These are phyloP conservation scores for Lojkania enalia DNA, from an alignment of 2,329 filamentous ascomycete genomes.

Conservation along the genomic window DNA sequence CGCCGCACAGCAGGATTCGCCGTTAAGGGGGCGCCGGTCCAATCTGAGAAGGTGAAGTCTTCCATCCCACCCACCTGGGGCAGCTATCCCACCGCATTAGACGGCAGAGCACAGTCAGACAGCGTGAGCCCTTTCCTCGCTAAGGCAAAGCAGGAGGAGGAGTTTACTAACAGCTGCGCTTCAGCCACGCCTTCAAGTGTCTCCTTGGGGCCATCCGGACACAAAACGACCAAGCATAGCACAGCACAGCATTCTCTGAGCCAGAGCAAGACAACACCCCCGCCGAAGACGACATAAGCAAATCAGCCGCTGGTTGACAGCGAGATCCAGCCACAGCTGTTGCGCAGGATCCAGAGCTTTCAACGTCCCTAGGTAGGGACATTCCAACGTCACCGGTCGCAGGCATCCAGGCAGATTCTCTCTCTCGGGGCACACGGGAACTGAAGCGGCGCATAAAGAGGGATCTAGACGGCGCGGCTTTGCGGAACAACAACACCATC, in stretches of 20 bases:
- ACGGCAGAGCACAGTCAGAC: conserved; percentile 31
- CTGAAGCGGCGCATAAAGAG: conserved; percentile 6
- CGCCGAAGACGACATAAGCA: too few relatives aligned
- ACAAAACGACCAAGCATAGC: too few relatives aligned
- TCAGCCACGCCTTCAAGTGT: conserved; percentile 11
- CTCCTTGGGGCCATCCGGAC: too few relatives aligned
- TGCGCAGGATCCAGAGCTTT: too few relatives aligned
- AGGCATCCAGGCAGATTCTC: not conserved
- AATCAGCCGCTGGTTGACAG: too few relatives aligned
- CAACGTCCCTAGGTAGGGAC: too few relatives aligned
- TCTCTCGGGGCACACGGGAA: conserved; percentile 10
- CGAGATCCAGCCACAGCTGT: too few relatives aligned
- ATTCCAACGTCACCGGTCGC: not conserved
- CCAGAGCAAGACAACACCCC: too few relatives aligned
- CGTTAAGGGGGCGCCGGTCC: conserved; percentile 16
- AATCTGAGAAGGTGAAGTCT: conserved; percentile 23
- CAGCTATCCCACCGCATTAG: conserved; percentile 12
- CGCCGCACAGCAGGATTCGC: conserved; percentile 12
- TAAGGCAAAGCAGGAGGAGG: conserved; percentile 1
- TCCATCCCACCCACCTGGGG: conserved; percentile 13
- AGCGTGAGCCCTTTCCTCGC: conserved; percentile 13
- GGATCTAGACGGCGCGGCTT: not conserved
- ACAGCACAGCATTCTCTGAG: too few relatives aligned
- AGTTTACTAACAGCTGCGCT: conserved; percentile 9
- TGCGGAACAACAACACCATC: conserved; percentile 9